A percentile compares a stretch with the other conserved stretches of the same genome.
These are phyloP conservation scores for Eucalyptus pauciflora DNA, from an alignment of 345 rosid genomes.

Conservation along the genomic window DNA sequence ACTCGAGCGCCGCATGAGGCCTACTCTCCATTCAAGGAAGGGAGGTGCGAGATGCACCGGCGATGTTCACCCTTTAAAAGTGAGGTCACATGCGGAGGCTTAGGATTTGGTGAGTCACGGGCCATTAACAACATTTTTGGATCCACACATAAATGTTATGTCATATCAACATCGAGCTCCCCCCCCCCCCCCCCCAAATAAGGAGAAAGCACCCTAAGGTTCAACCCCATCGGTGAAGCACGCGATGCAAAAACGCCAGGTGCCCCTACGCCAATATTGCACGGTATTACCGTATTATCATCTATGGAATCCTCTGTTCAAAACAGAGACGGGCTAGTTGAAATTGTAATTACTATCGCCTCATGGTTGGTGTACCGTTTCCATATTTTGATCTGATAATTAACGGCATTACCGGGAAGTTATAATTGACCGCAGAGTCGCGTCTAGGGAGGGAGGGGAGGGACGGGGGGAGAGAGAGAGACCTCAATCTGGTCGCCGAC, in stretches of 20 bases:
- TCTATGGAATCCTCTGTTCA: background rate
- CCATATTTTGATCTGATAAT: background rate
- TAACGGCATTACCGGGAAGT: background rate
- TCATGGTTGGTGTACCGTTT: background rate
- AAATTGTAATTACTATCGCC: background rate
- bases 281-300: background rate
- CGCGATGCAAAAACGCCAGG: background rate
- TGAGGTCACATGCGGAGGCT: background rate
- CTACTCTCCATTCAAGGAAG: background rate
- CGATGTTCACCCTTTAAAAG: background rate
- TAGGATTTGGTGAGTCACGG: background rate
- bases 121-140: background rate
- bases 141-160: background rate
- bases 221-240: no score
- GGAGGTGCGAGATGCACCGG: background rate
- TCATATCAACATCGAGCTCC: no score
- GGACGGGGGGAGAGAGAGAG: background rate
- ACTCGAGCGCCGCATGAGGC: background rate
- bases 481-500: slow-evolving; percentile 90
- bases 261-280: background rate
- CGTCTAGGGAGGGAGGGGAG: background rate
- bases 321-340: background rate
- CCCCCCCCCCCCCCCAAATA: no score
- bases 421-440: background rate
- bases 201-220: background rate